Conservation (phyloP, 176 grass and related monocot species). For the Hsuehochloa calcarea region DNA sequence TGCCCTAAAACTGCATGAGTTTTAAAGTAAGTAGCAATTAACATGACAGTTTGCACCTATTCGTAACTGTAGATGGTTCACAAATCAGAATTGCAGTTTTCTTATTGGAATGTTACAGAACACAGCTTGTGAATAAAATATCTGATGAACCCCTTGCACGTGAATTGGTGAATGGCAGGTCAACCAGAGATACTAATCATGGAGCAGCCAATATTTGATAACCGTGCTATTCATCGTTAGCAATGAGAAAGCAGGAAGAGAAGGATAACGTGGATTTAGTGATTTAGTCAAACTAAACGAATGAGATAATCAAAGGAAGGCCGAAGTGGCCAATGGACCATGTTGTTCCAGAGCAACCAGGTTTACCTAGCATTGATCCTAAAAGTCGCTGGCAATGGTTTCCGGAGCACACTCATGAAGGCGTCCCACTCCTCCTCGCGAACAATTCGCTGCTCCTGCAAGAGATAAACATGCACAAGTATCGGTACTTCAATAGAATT, state of each 20-base stretch:
- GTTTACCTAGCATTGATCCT: conserved; percentile 74
- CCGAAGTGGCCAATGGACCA: not conserved
- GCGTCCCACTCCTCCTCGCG: conserved; percentile 68
- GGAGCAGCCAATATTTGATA: not conserved
- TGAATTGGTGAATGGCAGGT: not conserved
- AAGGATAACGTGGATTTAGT: not conserved
- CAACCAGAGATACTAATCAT: not conserved
- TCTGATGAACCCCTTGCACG: not conserved
- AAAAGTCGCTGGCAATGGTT: conserved; percentile 73
- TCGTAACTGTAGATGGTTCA: not conserved
- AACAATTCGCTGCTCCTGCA: conserved; percentile 73
- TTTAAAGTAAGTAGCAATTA: not conserved
- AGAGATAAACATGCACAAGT: not conserved
- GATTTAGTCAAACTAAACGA: not conserved
- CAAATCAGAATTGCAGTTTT: not conserved
- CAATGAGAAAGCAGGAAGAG: not conserved
- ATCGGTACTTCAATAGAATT: not conserved
- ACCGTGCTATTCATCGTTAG: not conserved
- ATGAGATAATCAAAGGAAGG: not conserved
- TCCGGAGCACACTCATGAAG: conserved; percentile 59
- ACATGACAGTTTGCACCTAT: not conserved
- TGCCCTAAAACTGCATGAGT: not conserved
- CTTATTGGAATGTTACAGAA: not conserved
- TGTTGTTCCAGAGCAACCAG: not conserved
- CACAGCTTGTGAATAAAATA: not conserved